Percentiles rank a stretch among this genome's conserved stretches.
Evolutionary conservation across 208 protist genomes (phyloP).

Genomic region (Trypanosoma lewisi): DNA sequence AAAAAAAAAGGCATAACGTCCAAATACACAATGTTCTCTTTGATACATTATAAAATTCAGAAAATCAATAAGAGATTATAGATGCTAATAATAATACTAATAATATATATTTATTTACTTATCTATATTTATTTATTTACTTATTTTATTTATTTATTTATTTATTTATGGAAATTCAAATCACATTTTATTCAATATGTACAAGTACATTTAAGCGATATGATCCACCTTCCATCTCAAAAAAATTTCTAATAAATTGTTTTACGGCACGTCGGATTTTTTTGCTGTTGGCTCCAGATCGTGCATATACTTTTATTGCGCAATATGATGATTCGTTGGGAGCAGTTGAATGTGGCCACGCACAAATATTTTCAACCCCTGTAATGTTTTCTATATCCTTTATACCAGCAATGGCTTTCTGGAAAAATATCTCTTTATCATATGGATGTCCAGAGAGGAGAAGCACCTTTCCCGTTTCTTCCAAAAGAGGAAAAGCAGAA

Average conservation of each 20-base stretch:
- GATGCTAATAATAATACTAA: slow-evolving; percentile 16
- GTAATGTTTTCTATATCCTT: slow-evolving; percentile 16
- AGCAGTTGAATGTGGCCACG: slow-evolving; percentile 65
- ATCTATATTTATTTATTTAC: neutral
- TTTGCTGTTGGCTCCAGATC: slow-evolving; percentile 23
- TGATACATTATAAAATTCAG: no score
- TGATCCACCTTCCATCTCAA: slow-evolving; percentile 4
- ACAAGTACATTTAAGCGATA: slow-evolving; percentile 24
- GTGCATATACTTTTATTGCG: slow-evolving; percentile 19
- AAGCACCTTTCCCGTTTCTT: slow-evolving; percentile 76
- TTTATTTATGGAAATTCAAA: neutral
- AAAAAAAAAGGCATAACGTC: slow-evolving; percentile 21
- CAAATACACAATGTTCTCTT: no score
- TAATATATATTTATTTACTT: slow-evolving; percentile 9
- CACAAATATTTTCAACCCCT: slow-evolving; percentile 23
- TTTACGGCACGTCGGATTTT: slow-evolving; percentile 8
- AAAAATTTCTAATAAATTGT: slow-evolving; percentile 9
- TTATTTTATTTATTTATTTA: neutral
- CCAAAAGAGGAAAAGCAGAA: slow-evolving; percentile 72
- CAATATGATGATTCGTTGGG: slow-evolving; percentile 58
- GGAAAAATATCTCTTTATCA: slow-evolving; percentile 26
- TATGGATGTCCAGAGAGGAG: slow-evolving; percentile 40
- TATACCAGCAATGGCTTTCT: slow-evolving; percentile 35
- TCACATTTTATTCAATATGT: slow-evolving; percentile 39
- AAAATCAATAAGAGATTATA: no score